A percentile compares a stretch with the other conserved stretches of the same genome.
phyloP scores from a whole-genome alignment of 768 basidiomycete genomes.

The Termitomyces sp. region DNA sequence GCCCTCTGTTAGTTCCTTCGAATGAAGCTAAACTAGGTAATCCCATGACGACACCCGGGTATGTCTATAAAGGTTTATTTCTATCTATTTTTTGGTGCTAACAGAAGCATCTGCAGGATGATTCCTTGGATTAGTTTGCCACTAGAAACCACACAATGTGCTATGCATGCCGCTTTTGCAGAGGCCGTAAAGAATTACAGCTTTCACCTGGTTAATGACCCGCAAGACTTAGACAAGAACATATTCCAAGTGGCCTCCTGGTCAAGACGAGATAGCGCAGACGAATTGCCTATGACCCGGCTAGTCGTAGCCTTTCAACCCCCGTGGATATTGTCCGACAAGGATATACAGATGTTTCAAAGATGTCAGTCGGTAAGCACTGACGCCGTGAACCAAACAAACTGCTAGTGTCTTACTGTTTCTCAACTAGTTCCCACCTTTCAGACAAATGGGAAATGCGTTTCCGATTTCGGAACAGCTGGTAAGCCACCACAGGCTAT shows the following conservation, averaged over 20 bases:
- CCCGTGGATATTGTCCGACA: constrained; percentile 50
- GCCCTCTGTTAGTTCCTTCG: constrained; percentile 26
- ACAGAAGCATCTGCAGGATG: constrained; percentile 26
- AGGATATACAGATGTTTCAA: constrained; percentile 49
- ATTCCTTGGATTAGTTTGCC: constrained; percentile 47
- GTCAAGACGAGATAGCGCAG: constrained; percentile 12
- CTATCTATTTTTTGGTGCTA: neutral
- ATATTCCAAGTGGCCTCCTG: constrained; percentile 44
- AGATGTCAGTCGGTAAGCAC: constrained; percentile 33
- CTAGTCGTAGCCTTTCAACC: constrained; percentile 56
- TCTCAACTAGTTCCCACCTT: constrained; percentile 34
- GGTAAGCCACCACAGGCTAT: constrained; percentile 45
- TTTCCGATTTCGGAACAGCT: constrained; percentile 22
- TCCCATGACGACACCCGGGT: constrained; percentile 40
- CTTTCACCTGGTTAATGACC: constrained; percentile 27
- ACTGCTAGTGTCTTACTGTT: constrained; percentile 5
- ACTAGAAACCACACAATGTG: constrained; percentile 42
- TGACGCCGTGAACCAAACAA: neutral
- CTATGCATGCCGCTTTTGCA: constrained; percentile 40
- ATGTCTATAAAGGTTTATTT: constrained; percentile 2
- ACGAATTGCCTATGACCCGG: neutral
- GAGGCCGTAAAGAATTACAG: constrained; percentile 31
- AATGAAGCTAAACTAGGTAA: constrained; percentile 24
- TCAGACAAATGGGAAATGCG: constrained; percentile 23
- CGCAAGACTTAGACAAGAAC: constrained; percentile 27